Percentiles rank a stretch among this genome's conserved stretches.
phyloP scores from a whole-genome alignment of 148 eudicot genomes.

The Talinum fruticosum region DNA sequence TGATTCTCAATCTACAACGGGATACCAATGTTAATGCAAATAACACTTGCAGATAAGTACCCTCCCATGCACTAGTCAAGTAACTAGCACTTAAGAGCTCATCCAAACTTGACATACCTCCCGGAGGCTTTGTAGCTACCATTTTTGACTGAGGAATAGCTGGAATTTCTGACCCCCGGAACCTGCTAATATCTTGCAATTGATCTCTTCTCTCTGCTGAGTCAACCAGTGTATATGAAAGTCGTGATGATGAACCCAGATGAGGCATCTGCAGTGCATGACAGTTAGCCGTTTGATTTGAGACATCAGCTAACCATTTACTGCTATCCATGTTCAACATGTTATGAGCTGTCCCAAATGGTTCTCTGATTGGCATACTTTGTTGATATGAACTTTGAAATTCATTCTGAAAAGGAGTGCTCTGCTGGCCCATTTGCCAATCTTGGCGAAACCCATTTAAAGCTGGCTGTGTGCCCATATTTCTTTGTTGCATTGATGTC shows the following conservation, averaged over 20 bases:
- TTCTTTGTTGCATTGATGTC: slow-evolving; percentile 3
- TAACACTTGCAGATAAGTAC: neutral
- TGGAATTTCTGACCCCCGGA: neutral
- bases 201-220: slow-evolving; percentile 6
- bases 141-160: slow-evolving; percentile 7
- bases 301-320: neutral
- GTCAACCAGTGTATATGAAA: neutral
- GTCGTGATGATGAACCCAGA: neutral
- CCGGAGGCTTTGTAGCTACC: neutral
- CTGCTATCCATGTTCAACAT: slow-evolving; percentile 4
- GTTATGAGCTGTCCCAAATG: neutral
- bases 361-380: neutral
- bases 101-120: neutral
- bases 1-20: neutral
- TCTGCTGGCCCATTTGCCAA: slow-evolving; percentile 15
- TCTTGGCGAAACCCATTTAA: neutral
- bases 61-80: neutral
- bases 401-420: neutral
- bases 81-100: neutral
- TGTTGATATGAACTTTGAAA: neutral
- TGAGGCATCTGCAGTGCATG: neutral
- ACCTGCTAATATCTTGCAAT: slow-evolving; percentile 9
- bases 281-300: neutral
- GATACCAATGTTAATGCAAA: neutral
- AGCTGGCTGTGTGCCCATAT: neutral